Conservation (phyloP, 345 rosid genomes). For the Firmiana major region DNA sequence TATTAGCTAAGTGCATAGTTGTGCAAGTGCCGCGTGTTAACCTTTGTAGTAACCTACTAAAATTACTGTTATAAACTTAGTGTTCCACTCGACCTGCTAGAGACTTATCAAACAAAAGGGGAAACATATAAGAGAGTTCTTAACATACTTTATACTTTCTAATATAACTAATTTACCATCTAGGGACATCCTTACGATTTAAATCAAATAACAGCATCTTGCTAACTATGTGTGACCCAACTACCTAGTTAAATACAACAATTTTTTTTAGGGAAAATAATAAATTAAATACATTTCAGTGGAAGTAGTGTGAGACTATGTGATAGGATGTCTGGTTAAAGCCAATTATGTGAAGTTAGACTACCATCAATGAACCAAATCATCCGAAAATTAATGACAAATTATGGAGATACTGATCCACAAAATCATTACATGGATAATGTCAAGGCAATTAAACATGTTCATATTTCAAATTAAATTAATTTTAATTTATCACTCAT, state of each 20-base stretch:
- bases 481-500: neutral
- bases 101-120: neutral
- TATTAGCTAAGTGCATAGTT: slow-evolving; percentile 6
- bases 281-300: slow-evolving; percentile 5
- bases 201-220: slow-evolving; percentile 34
- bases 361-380: neutral
- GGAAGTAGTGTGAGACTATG: neutral
- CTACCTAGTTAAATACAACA: slow-evolving; percentile 28
- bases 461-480: neutral
- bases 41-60: neutral
- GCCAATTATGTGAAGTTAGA: slow-evolving; percentile 1
- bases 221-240: slow-evolving; percentile 28
- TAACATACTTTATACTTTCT: slow-evolving; percentile 3
- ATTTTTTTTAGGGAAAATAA: slow-evolving; percentile 23
- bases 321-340: neutral
- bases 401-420: neutral
- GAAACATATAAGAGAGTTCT: slow-evolving; percentile 16
- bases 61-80: neutral
- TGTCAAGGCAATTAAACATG: too few relatives aligned
- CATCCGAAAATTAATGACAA: neutral
- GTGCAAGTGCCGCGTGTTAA: neutral
- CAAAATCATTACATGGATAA: neutral
- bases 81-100: neutral
- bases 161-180: slow-evolving; percentile 32
- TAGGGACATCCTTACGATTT: slow-evolving; percentile 28